These are phyloP conservation scores for Lithospermum erythrorhizon DNA, from an alignment of 257 asterid genomes.

Conservation along the genomic window DNA sequence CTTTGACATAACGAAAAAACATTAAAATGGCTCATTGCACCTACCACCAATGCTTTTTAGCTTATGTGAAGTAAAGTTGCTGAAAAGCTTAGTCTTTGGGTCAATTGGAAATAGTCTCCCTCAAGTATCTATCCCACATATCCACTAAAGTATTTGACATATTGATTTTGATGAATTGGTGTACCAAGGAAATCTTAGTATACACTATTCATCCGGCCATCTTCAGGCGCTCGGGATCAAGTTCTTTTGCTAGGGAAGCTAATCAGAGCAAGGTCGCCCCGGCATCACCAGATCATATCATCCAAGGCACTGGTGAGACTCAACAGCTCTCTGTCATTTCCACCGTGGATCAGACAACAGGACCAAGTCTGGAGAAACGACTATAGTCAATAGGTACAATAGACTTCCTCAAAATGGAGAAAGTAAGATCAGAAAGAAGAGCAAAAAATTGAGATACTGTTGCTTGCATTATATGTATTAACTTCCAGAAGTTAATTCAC, in stretches of 20 bases:
- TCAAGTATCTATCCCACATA: too few species aligned
- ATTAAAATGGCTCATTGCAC: too few species aligned
- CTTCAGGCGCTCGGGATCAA: constrained; percentile 36
- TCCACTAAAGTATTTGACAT: too few species aligned
- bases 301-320: constrained; percentile 10
- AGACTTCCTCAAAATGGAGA: constrained; percentile 12
- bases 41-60: too few species aligned
- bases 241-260: constrained; percentile 25
- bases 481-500: not conserved
- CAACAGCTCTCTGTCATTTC: constrained; percentile 17
- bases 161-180: too few species aligned
- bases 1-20: too few species aligned
- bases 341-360: constrained; percentile 14
- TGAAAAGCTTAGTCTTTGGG: too few species aligned
- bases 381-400: constrained; percentile 2
- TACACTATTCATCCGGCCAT: not conserved
- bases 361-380: constrained; percentile 12
- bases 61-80: too few species aligned
- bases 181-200: too few species aligned
- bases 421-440: constrained; percentile 19
- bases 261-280: constrained; percentile 52
- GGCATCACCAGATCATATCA: constrained; percentile 37
- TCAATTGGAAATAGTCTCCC: too few species aligned
- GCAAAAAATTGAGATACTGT: constrained; percentile 22
- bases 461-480: constrained; percentile 22